These are phyloP conservation scores for Hirschioporus abietinus DNA, from an alignment of 768 basidiomycete species.

Conservation along the genomic window DNA sequence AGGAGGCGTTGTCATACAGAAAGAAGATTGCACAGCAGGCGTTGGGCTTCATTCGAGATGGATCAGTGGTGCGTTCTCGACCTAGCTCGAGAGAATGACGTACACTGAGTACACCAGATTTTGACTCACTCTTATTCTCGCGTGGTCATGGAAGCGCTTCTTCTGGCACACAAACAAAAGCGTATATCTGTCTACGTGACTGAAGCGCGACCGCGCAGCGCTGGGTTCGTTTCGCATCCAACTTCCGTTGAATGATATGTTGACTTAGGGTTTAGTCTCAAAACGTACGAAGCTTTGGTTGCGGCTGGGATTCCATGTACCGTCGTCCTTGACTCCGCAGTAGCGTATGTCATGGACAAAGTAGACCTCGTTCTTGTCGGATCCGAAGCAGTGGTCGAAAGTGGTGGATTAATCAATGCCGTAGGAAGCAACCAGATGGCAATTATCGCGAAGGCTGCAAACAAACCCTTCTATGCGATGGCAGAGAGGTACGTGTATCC, in stretches of 20 bases:
- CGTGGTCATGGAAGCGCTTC: slow-evolving; percentile 89
- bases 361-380: slow-evolving; percentile 95
- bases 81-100: neutral
- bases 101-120: slow-evolving; percentile 47
- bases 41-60: slow-evolving; percentile 93
- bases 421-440: slow-evolving; percentile 97
- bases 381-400: slow-evolving; percentile 97
- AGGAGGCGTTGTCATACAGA: slow-evolving; percentile 79
- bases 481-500: slow-evolving; percentile 67
- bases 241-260: slow-evolving; percentile 8
- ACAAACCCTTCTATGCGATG: slow-evolving; percentile 94
- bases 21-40: slow-evolving; percentile 84
- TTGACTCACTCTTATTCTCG: slow-evolving; percentile 96
- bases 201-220: slow-evolving; percentile 85
- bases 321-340: slow-evolving; percentile 92
- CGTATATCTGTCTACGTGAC: slow-evolving; percentile 97
- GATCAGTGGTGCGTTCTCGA: slow-evolving; percentile 65
- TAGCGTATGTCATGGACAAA: slow-evolving; percentile 95
- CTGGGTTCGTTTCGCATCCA: slow-evolving; percentile 55
- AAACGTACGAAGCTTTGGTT: slow-evolving; percentile 83
- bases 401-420: slow-evolving; percentile 86
- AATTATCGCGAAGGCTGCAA: slow-evolving; percentile 88
- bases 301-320: slow-evolving; percentile 92
- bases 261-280: slow-evolving; percentile 49
- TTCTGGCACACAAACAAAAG: slow-evolving; percentile 86